Conservation (phyloP, 192 early-diverging fungal species). For the Gaertneriomyces semiglobifer region DNA sequence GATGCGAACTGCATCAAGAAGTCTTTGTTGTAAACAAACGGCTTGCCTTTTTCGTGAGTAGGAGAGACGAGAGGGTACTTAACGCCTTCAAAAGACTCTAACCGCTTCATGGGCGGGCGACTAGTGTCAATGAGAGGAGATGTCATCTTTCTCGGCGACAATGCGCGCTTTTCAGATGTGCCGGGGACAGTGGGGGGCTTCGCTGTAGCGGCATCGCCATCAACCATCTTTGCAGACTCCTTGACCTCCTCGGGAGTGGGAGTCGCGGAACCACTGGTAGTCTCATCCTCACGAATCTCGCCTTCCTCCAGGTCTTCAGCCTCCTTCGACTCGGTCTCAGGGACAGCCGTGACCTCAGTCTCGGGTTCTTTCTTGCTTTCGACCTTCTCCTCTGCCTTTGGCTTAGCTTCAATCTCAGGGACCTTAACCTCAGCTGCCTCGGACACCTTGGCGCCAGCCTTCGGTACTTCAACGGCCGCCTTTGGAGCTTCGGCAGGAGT, state of each 20-base stretch:
- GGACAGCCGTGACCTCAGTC: not conserved
- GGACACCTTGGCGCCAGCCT: slow-evolving; percentile 23
- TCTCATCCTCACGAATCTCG: slow-evolving; percentile 15
- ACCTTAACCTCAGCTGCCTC: not conserved
- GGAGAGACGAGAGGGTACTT: slow-evolving; percentile 52
- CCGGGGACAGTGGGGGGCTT: not conserved
- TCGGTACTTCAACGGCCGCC: no score
- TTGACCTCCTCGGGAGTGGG: slow-evolving; percentile 15
- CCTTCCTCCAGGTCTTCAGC: slow-evolving; percentile 14
- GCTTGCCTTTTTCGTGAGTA: slow-evolving; percentile 48
- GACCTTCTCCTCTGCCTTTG: slow-evolving; percentile 2
- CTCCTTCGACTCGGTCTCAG: slow-evolving; percentile 24
- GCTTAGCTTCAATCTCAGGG: not conserved
- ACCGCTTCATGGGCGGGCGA: slow-evolving; percentile 5
- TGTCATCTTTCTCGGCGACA: slow-evolving; percentile 45
- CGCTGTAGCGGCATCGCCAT: slow-evolving; percentile 13
- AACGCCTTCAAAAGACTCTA: slow-evolving; percentile 39
- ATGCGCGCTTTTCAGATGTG: slow-evolving; percentile 31
- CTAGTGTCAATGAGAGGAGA: slow-evolving; percentile 43
- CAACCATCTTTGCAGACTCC: slow-evolving; percentile 1
- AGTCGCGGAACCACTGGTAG: slow-evolving; percentile 13
- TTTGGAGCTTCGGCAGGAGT: slow-evolving; percentile 14
- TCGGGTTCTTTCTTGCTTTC: not conserved
- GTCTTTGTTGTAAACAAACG: slow-evolving; percentile 65
- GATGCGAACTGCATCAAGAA: slow-evolving; percentile 78